phyloP scores from a whole-genome alignment of 2,329 filamentous ascomycete species.

The Fonsecaea nubica region DNA sequence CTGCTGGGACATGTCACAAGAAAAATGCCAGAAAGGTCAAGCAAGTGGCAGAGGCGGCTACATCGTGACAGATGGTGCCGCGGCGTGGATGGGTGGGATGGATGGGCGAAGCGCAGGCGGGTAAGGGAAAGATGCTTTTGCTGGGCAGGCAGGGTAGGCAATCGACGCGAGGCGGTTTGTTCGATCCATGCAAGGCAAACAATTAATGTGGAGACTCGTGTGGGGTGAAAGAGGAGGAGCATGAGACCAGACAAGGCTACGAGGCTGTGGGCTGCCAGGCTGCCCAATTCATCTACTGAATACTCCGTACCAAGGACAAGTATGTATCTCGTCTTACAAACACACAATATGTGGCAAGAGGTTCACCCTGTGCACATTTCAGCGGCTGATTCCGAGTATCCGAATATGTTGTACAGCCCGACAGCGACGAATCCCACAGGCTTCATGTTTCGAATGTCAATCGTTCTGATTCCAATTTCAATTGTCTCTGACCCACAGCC shows the following conservation, averaged over 20 bases:
- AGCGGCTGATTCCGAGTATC: neutral
- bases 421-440: neutral
- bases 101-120: neutral
- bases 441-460: neutral
- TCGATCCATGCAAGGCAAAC: constrained; percentile 17
- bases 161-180: constrained; percentile 5
- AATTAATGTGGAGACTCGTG: constrained; percentile 5
- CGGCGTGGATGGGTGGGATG: neutral
- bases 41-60: constrained; percentile 7
- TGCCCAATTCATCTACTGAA: too few species aligned
- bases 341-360: neutral
- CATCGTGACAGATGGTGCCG: constrained; percentile 17
- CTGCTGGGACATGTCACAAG: constrained; percentile 35
- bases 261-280: constrained; percentile 9
- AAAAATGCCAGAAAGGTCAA: constrained; percentile 4
- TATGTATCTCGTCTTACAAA: neutral
- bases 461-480: constrained; percentile 23
- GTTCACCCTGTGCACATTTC: neutral
- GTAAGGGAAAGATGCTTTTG: constrained; percentile 1
- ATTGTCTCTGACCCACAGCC: constrained; percentile 10
- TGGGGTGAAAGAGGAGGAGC: neutral
- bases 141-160: neutral
- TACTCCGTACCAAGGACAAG: neutral
- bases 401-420: too few species aligned
- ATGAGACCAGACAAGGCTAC: constrained; percentile 1